Evolutionary conservation across 805 yeast genomes (phyloP).

Genomic region (Lipomyces kockii): DNA sequence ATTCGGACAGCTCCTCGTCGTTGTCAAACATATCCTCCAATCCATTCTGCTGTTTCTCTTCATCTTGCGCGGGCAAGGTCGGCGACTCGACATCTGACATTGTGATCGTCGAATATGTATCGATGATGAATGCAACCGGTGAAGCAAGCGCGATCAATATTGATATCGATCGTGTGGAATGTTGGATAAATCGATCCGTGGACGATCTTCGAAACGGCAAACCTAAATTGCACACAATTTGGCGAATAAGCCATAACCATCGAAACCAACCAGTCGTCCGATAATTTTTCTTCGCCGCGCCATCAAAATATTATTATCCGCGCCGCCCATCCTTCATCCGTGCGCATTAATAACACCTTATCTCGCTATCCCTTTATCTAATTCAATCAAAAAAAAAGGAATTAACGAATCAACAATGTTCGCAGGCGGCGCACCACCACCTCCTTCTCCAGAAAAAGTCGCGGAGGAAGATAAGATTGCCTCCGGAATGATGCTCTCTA

Average conservation of each 20-base stretch:
- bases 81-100: background rate
- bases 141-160: background rate
- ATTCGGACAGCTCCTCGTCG: constrained; percentile 48
- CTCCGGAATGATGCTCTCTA: constrained; percentile 41
- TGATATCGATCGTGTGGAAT: background rate
- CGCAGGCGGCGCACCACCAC: constrained; percentile 48
- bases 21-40: constrained; percentile 30
- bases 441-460: constrained; percentile 48
- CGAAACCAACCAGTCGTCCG: no score
- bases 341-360: no score
- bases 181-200: background rate
- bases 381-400: background rate
- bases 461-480: constrained; percentile 43
- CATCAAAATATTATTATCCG: no score
- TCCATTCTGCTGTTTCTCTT: constrained; percentile 22
- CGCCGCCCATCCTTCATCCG: no score
- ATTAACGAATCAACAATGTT: constrained; percentile 41
- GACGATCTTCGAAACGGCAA: background rate
- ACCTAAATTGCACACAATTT: background rate
- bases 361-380: background rate
- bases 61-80: constrained; percentile 19
- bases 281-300: no score
- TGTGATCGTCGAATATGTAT: constrained; percentile 2
- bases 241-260: no score
- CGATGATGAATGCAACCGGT: no score